Evolutionary conservation across 225 moss, liverwort and hornwort species (phyloP).

Genomic region (Lunularia cruciata): DNA sequence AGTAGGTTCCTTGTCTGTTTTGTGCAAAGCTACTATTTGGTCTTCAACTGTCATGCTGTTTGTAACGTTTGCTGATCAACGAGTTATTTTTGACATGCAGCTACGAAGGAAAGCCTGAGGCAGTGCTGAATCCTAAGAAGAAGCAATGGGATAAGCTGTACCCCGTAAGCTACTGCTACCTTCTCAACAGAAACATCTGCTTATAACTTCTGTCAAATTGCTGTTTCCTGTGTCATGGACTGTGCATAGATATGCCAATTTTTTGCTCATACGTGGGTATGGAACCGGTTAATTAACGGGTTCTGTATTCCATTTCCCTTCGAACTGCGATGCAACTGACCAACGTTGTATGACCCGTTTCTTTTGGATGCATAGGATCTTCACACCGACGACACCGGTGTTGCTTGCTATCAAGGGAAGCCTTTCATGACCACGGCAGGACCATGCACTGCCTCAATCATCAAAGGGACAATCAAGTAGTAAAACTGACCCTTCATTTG

Average conservation of each 20-base stretch:
- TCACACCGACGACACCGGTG: conserved; percentile 57
- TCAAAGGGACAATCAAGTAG: conserved; percentile 76
- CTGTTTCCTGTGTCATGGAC: background rate
- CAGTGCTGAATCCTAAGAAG: conserved; percentile 86
- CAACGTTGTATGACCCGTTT: background rate
- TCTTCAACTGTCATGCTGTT: no score
- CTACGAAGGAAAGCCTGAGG: conserved; percentile 71
- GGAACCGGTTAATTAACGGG: no score
- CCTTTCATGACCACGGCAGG: conserved; percentile 69
- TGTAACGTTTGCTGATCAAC: no score
- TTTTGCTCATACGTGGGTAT: background rate
- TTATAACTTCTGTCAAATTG: no score
- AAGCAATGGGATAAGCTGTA: conserved; percentile 96
- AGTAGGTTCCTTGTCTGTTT: no score
- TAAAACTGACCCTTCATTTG: background rate
- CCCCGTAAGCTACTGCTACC: conserved; percentile 39
- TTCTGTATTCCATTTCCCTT: no score
- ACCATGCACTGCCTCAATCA: conserved; percentile 70
- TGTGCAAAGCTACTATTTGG: no score
- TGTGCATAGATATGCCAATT: background rate
- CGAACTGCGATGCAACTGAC: no score
- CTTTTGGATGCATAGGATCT: conserved; percentile 51
- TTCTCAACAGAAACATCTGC: background rate
- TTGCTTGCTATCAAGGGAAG: conserved; percentile 66
- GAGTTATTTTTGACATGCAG: conserved; percentile 22